A percentile compares a stretch with the other conserved stretches of the same genome.
Conservation (phyloP, 805 yeast genomes). For the Cyberlindnera misumaiensis region DNA sequence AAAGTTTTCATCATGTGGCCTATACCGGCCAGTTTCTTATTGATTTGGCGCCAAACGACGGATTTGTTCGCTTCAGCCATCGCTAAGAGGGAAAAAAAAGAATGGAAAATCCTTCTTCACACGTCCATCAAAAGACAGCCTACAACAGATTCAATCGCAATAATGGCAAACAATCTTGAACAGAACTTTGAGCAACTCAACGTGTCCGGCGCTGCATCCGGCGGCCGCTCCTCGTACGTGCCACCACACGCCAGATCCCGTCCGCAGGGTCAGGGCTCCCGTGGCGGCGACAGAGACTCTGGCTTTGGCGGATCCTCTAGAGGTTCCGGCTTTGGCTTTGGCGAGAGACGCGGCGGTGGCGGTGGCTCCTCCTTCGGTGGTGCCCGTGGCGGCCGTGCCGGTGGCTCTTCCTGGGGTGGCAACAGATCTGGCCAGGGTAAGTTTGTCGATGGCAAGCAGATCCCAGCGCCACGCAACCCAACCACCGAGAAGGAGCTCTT, state of each 20-base stretch:
- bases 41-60: neutral
- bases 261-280: constrained; percentile 16
- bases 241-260: constrained; percentile 47
- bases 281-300: constrained; percentile 2
- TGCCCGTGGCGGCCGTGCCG: constrained; percentile 7
- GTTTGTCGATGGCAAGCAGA: constrained; percentile 83
- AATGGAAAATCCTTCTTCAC: neutral
- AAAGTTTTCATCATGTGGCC: too few relatives aligned
- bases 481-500: constrained; percentile 72
- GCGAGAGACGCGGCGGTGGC: constrained; percentile 11
- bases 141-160: neutral
- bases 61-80: too few relatives aligned
- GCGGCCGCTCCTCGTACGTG: constrained; percentile 36
- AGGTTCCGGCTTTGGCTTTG: constrained; percentile 12
- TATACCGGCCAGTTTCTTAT: too few relatives aligned
- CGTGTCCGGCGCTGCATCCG: constrained; percentile 24
- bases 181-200: constrained; percentile 51
- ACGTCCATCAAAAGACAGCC: neutral
- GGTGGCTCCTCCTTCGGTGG: constrained; percentile 16
- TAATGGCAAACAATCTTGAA: constrained; percentile 46
- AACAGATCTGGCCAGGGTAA: constrained; percentile 58
- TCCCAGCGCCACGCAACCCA: constrained; percentile 70
- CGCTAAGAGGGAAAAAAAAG: neutral
- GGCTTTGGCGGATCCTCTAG: constrained; percentile 7
- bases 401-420: constrained; percentile 24